These are phyloP conservation scores for Verticillium klebahnii DNA, from an alignment of 2,329 filamentous ascomycete species.

Conservation along the genomic window DNA sequence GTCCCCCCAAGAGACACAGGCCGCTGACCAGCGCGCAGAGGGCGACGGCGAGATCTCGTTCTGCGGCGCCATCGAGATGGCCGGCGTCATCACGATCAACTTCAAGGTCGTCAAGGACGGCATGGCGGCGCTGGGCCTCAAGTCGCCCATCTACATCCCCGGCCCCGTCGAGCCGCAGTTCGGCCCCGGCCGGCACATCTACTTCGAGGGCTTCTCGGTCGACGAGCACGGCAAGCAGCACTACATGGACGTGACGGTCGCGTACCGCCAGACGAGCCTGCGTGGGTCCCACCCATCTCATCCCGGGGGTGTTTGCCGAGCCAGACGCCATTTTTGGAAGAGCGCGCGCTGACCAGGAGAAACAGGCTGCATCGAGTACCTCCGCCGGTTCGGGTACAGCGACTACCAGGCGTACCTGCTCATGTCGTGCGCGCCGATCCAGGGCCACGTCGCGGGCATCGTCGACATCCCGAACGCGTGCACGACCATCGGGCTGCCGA, in stretches of 20 bases:
- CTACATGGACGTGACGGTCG: slow-evolving; percentile 80
- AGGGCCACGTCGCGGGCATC: slow-evolving; percentile 84
- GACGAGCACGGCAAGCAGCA: slow-evolving; percentile 87
- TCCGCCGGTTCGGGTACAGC: slow-evolving; percentile 66
- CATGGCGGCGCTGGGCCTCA: slow-evolving; percentile 68
- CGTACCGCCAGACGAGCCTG: slow-evolving; percentile 77
- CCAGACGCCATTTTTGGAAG: background rate
- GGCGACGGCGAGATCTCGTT: slow-evolving; percentile 90
- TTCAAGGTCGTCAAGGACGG: slow-evolving; percentile 84
- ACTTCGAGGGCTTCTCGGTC: slow-evolving; percentile 87
- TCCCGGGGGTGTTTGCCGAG: background rate
- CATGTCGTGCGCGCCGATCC: slow-evolving; percentile 78
- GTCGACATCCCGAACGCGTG: slow-evolving; percentile 91
- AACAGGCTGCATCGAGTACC: slow-evolving; percentile 68
- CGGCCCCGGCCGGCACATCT: slow-evolving; percentile 74
- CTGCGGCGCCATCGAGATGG: slow-evolving; percentile 91
- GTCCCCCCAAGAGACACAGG: background rate
- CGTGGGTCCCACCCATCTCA: slow-evolving; percentile 26
- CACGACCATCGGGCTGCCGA: slow-evolving; percentile 80
- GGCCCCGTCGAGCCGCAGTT: slow-evolving; percentile 88
- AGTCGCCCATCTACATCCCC: slow-evolving; percentile 79
- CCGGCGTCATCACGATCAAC: slow-evolving; percentile 84
- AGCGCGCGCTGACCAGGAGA: background rate
- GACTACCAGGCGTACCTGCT: slow-evolving; percentile 82
- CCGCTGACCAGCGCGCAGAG: slow-evolving; percentile 35